Evolutionary conservation across 2,329 filamentous ascomycete genomes (phyloP).

Genomic region (Westerdykella aurantiaca): DNA sequence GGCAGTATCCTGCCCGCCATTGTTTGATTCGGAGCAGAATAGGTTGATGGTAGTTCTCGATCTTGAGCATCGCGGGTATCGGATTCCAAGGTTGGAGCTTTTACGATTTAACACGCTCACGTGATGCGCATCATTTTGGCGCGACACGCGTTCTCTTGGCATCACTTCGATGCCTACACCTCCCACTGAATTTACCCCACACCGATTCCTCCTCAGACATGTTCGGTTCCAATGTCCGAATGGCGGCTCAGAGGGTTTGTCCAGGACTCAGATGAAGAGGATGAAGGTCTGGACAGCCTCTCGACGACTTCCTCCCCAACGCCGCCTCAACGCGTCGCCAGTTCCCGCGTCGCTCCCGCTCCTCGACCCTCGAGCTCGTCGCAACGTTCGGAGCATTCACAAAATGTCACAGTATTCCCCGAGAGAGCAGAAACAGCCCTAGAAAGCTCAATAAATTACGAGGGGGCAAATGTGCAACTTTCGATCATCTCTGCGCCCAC

Average conservation of each 20-base stretch:
- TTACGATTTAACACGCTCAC: not conserved
- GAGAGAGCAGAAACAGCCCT: not conserved
- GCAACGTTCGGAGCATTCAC: too few relatives aligned
- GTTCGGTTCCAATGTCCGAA: conserved; percentile 41
- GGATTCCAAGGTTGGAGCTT: too few relatives aligned
- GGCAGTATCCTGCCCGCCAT: conserved; percentile 34
- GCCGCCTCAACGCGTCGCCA: conserved; percentile 18
- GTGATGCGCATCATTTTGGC: not conserved
- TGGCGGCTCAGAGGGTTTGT: conserved; percentile 48
- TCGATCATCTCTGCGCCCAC: conserved; percentile 8
- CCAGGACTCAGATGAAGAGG: conserved; percentile 48
- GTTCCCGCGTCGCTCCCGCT: not conserved
- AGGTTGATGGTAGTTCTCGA: too few relatives aligned
- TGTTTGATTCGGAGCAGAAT: not conserved
- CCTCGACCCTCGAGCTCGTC: not conserved
- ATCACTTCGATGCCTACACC: too few relatives aligned
- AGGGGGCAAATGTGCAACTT: not conserved
- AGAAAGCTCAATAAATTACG: not conserved
- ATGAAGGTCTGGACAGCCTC: conserved; percentile 29
- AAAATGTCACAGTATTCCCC: too few relatives aligned
- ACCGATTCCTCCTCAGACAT: conserved; percentile 22
- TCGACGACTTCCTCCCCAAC: conserved; percentile 7
- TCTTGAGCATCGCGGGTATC: too few relatives aligned
- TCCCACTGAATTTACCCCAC: not conserved
- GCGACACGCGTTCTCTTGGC: too few relatives aligned